Conservation (phyloP, 2,329 filamentous ascomycete species). For the Claviceps lovelessii region DNA sequence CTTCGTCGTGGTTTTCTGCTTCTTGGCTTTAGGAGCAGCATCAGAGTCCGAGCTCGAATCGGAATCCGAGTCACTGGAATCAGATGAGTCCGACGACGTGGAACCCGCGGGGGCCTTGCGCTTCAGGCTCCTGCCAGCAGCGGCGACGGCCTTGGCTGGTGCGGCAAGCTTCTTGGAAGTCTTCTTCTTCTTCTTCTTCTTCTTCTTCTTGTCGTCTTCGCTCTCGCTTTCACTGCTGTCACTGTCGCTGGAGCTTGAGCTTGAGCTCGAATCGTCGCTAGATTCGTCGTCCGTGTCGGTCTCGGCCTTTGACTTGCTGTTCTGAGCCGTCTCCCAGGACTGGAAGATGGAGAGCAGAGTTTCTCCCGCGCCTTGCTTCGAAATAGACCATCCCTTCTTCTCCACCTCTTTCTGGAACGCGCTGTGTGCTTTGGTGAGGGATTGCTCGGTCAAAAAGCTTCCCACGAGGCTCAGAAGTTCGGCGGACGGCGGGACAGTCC, state of each 20-base stretch:
- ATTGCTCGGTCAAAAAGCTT: constrained; percentile 49
- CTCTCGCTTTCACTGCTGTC: constrained; percentile 12
- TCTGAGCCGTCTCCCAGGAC: constrained; percentile 29
- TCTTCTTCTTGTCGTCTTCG: constrained; percentile 11
- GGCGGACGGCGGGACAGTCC: constrained; percentile 33
- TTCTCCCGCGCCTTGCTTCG: constrained; percentile 12
- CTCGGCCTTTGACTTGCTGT: constrained; percentile 10
- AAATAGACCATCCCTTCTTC: constrained; percentile 32
- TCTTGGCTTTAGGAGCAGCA: constrained; percentile 37
- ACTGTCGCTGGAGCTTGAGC: constrained; percentile 17
- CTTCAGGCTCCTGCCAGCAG: constrained; percentile 21
- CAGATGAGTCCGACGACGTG: constrained; percentile 13
- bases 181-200: constrained; percentile 5
- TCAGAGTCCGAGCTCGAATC: constrained; percentile 29
- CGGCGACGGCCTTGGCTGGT: constrained; percentile 9
- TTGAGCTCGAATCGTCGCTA: constrained; percentile 17
- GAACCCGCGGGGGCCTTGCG: constrained; percentile 24
- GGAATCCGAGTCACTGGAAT: constrained; percentile 20
- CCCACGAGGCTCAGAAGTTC: constrained; percentile 54
- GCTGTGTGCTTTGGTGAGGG: constrained; percentile 46
- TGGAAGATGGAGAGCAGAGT: constrained; percentile 37
- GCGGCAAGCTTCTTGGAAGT: constrained; percentile 8
- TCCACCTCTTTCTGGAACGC: constrained; percentile 50
- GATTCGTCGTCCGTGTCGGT: constrained; percentile 16
- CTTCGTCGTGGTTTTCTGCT: constrained; percentile 27